phyloP scores from a whole-genome alignment of 2,329 filamentous ascomycete species.

The Hyphodiscus sp. region DNA sequence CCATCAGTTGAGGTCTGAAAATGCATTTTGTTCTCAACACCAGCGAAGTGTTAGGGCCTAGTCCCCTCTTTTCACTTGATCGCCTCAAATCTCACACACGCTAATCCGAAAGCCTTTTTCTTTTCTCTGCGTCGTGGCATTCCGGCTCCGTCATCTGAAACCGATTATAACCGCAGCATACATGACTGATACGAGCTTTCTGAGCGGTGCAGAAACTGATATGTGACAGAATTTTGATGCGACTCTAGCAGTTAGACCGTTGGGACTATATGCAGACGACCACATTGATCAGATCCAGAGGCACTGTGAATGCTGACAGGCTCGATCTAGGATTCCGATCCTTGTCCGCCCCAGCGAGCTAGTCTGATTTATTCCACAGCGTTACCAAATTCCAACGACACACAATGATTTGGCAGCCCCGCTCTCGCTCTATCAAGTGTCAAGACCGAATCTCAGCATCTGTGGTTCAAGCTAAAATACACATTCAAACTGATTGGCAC shows the following conservation, averaged over 20 bases:
- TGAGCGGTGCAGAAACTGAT: neutral
- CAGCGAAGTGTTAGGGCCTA: too few species aligned
- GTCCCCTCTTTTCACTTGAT: neutral
- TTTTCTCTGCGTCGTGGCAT: neutral
- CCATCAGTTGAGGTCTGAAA: too few species aligned
- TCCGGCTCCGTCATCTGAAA: neutral
- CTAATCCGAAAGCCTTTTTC: neutral
- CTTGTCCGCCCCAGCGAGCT: neutral
- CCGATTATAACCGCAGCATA: neutral
- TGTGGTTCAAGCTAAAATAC: neutral
- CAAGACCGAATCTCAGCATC: neutral
- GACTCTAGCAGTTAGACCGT: neutral
- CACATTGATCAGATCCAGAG: neutral
- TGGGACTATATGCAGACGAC: neutral
- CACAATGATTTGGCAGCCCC: neutral
- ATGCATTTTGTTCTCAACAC: too few species aligned
- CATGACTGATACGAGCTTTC: neutral
- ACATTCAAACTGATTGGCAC: neutral
- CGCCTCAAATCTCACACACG: neutral
- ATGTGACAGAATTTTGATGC: neutral
- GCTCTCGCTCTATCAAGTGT: neutral
- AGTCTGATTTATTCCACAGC: slow-evolving; percentile 1
- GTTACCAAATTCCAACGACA: neutral
- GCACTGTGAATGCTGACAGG: slow-evolving; percentile 6
- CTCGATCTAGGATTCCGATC: slow-evolving; percentile 4